Conservation (phyloP, 2,329 filamentous ascomycete genomes). For the Blastomyces percursus region DNA sequence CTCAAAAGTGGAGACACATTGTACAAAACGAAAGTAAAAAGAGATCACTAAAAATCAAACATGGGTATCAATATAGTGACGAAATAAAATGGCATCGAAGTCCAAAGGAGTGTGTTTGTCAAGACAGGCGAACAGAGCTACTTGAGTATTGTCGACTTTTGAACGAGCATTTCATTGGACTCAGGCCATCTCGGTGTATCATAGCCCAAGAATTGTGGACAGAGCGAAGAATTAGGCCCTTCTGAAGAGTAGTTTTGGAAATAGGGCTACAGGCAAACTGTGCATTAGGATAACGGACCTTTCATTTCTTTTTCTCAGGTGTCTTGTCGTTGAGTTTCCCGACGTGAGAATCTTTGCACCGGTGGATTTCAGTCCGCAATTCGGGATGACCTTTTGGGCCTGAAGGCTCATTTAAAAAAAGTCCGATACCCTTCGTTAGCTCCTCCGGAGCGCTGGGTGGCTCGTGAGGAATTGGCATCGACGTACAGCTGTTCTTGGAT, state of each 20-base stretch:
- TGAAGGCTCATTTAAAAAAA: not conserved
- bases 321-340: not conserved
- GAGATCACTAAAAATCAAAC: not conserved
- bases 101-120: not conserved
- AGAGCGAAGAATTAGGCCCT: conserved; percentile 10
- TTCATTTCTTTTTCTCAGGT: not conserved
- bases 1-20: not conserved
- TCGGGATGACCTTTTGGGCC: not conserved
- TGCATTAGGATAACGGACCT: conserved; percentile 1
- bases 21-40: not conserved
- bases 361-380: not conserved
- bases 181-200: conserved; percentile 6
- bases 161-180: conserved; percentile 4
- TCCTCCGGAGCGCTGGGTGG: not conserved
- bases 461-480: not conserved
- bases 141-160: conserved; percentile 3
- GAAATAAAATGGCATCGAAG: not conserved
- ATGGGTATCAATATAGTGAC: not conserved
- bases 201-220: conserved; percentile 9
- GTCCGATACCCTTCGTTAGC: not conserved
- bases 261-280: conserved; percentile 8
- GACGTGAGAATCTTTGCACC: too few species aligned
- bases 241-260: conserved; percentile 8
- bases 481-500: conserved; percentile 6
- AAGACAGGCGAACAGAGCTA: not conserved